Conservation (phyloP, 352 stramenopile genomes). For the Phytophthora capsici region DNA sequence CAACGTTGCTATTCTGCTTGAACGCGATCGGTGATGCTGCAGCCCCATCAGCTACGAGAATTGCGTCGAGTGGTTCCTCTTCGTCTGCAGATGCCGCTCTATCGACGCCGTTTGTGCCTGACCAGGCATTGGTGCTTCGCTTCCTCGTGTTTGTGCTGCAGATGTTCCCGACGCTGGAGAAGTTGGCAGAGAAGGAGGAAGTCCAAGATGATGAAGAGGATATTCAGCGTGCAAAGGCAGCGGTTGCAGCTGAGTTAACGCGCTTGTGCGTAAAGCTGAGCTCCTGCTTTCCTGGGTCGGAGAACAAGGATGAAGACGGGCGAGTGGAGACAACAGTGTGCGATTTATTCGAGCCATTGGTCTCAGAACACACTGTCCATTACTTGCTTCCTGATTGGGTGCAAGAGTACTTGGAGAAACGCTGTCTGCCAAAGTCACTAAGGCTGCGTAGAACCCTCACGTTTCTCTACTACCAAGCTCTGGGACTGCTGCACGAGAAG, state of each 20-base stretch:
- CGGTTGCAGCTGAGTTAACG: slow-evolving; percentile 60
- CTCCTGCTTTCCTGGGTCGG: slow-evolving; percentile 35
- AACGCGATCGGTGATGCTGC: slow-evolving; percentile 52
- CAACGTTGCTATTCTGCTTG: slow-evolving; percentile 63
- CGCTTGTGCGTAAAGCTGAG: slow-evolving; percentile 60
- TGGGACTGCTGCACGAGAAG: slow-evolving; percentile 63
- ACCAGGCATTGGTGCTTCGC: slow-evolving; percentile 61
- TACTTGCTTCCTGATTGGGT: slow-evolving; percentile 54
- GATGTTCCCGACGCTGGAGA: slow-evolving; percentile 56
- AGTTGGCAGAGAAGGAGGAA: slow-evolving; percentile 65
- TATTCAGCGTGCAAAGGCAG: slow-evolving; percentile 47
- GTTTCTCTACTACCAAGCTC: slow-evolving; percentile 51
- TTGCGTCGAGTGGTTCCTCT: slow-evolving; percentile 32
- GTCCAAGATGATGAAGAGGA: slow-evolving; percentile 76
- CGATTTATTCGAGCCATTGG: slow-evolving; percentile 37
- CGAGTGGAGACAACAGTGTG: slow-evolving; percentile 35
- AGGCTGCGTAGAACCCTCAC: slow-evolving; percentile 31
- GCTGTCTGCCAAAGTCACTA: slow-evolving; percentile 41
- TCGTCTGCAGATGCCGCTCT: slow-evolving; percentile 4
- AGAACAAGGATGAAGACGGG: slow-evolving; percentile 16
- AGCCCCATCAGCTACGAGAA: slow-evolving; percentile 37
- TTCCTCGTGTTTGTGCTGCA: slow-evolving; percentile 72
- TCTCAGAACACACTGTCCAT: slow-evolving; percentile 22
- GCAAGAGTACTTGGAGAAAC: slow-evolving; percentile 51
- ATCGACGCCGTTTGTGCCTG: slow-evolving; percentile 29